Base-by-base conservation (phyloP, 495 filamentous ascomycete genomes). In the Penicillium salamii region DNA sequence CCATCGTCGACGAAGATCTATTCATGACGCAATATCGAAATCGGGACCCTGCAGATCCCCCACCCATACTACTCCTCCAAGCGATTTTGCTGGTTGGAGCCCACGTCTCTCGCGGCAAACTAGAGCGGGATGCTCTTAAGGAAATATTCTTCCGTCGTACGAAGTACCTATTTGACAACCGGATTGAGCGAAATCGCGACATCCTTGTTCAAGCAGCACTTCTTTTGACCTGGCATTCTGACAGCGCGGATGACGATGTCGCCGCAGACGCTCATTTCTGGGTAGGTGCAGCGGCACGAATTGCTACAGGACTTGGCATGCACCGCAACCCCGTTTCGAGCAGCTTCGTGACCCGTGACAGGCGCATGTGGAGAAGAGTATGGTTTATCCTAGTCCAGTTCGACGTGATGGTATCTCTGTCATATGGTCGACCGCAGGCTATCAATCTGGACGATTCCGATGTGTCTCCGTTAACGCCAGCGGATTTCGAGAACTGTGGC, bases 371-470 rank as follows among this genome's bases (percentile, higher is more conserved):
- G 73, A 66, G 70, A 46, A 63, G 75, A 29, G 45, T 76, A 3
- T 78, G 73, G 73, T 75, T 68, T 41, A 75, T 77, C 24, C 45
- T 75, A 42, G 60, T 78, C 8, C 75, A 78, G 47, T 75, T 70
- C 34, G 76, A 79, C 54, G 69, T 77, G 20, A 63, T 75, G 62
- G 63, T 76, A 1, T 72, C 73, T 24, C 57, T 78, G n/a, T 72
- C 71, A 24, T 72, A 77, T 57, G 76, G 76, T 33, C 66, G 76
- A 28, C 76, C 76, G 23, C 72, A 74, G 52, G 69, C 72, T 12
- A 74, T 78, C 38, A 76, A 76, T 32, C 56, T 74, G 28, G 75
- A 78, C 28, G 75, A 76, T 46, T 76, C 69, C 11, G 75, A 78
- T 52, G 72, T 76, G 3, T 67, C 68, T 12, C 67, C 71, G 3